phyloP scores from a whole-genome alignment of 805 yeast genomes.

The Wickerhamomyces hampshirensis region DNA sequence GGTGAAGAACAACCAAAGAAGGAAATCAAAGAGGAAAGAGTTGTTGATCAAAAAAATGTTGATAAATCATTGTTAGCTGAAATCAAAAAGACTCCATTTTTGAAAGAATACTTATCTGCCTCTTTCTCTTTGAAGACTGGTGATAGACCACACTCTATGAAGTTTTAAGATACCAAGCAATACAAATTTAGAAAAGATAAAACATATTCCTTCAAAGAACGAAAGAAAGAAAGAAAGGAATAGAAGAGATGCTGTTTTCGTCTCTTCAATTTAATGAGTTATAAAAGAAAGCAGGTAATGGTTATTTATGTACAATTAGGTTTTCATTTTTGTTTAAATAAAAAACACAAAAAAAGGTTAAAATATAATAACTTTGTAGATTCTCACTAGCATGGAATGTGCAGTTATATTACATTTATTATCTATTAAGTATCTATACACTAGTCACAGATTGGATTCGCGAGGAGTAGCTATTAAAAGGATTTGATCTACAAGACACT shows the following conservation, averaged over 20 bases:
- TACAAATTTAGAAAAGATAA: too few relatives aligned
- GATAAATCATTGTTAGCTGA: constrained; percentile 89
- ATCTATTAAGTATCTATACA: too few relatives aligned
- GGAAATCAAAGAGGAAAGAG: constrained; percentile 89
- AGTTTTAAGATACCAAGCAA: constrained; percentile 89
- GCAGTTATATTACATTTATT: too few relatives aligned
- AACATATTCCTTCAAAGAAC: neutral
- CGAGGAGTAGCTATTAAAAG: too few relatives aligned
- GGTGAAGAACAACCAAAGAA: constrained; percentile 69
- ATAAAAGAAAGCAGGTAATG: constrained; percentile 13
- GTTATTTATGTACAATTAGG: constrained; percentile 21
- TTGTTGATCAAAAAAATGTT: constrained; percentile 93
- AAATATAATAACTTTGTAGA: constrained; percentile 3
- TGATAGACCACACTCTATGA: constrained; percentile 97
- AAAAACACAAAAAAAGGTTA: constrained; percentile 19
- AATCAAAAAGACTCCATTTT: constrained; percentile 95
- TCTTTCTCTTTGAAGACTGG: constrained; percentile 96
- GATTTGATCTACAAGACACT: too few relatives aligned
- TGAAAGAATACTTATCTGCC: constrained; percentile 93
- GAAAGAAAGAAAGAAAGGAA: neutral
- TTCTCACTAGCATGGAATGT: too few relatives aligned
- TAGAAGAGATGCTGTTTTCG: neutral
- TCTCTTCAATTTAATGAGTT: neutral
- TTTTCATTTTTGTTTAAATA: constrained; percentile 13
- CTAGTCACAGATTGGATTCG: too few relatives aligned